Percentiles rank a stretch among this genome's conserved stretches.
Conservation (phyloP, 2,329 filamentous ascomycete species). For the Ceratocystis cubensis region DNA sequence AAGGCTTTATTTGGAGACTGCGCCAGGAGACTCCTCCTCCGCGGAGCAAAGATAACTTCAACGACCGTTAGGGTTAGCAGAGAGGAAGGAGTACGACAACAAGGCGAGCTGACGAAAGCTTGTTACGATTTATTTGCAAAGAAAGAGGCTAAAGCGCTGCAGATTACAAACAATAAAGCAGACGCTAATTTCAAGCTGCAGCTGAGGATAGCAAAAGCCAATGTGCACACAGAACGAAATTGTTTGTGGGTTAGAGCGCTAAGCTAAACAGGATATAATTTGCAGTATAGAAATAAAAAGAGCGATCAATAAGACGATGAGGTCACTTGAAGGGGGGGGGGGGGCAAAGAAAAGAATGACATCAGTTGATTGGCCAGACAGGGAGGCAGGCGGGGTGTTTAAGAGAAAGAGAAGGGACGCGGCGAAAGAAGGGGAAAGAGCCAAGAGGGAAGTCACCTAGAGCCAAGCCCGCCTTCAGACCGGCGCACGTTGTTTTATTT, state of each 20-base stretch:
- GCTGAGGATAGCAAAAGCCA: too few species aligned
- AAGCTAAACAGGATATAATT: not conserved
- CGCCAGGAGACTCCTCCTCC: too few species aligned
- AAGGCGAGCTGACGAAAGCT: not conserved
- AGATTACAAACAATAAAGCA: not conserved
- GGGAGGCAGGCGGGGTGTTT: not conserved
- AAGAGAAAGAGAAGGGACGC: not conserved
- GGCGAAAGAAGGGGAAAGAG: too few species aligned
- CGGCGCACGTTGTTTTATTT: too few species aligned
- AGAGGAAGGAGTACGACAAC: too few species aligned
- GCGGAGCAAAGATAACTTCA: too few species aligned
- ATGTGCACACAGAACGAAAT: not conserved
- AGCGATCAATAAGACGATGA: not conserved
- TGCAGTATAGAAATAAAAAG: not conserved
- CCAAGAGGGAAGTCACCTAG: too few species aligned
- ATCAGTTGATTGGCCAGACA: not conserved
- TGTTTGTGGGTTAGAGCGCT: not conserved
- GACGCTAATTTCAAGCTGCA: not conserved
- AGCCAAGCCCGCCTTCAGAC: too few species aligned
- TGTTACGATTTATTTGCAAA: not conserved
- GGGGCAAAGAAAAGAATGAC: not conserved
- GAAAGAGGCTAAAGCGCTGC: not conserved
- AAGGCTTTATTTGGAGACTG: not conserved
- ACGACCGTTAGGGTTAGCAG: too few species aligned
- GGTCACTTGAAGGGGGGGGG: conserved; percentile 2